Evolutionary conservation across 495 filamentous ascomycete species (phyloP).

Genomic region (Lichenothelia convexa): DNA sequence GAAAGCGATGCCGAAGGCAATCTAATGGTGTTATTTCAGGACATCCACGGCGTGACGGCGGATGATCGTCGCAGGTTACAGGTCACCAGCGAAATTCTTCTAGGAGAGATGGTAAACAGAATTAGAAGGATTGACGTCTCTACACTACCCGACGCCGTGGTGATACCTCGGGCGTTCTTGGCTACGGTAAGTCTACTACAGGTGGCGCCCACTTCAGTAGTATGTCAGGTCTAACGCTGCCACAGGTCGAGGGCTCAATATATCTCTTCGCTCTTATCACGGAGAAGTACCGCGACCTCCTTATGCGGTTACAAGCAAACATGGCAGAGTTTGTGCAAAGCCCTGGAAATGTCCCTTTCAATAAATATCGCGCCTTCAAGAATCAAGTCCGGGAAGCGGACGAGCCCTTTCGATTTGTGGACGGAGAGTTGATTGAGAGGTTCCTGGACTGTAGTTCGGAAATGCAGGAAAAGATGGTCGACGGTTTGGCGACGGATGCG

Average conservation of each 20-base stretch:
- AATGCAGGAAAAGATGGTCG: constrained; percentile 45
- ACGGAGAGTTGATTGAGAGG: constrained; percentile 75
- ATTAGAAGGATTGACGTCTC: constrained; percentile 48
- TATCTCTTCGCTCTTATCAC: constrained; percentile 73
- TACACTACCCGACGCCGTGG: constrained; percentile 36
- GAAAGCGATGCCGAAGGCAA: constrained; percentile 78
- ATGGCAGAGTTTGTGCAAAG: constrained; percentile 47
- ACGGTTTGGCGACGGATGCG: constrained; percentile 27
- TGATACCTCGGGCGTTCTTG: constrained; percentile 71
- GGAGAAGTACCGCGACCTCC: constrained; percentile 48
- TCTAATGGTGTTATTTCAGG: constrained; percentile 55
- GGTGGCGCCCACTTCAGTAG: neutral
- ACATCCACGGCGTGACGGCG: constrained; percentile 48
- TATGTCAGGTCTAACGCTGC: constrained; percentile 1
- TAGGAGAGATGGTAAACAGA: constrained; percentile 85
- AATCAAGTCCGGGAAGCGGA: constrained; percentile 49
- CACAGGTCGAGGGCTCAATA: constrained; percentile 72
- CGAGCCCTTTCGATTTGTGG: constrained; percentile 73
- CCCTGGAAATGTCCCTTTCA: constrained; percentile 54
- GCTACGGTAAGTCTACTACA: constrained; percentile 47
- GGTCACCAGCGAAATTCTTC: constrained; percentile 56
- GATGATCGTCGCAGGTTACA: constrained; percentile 56
- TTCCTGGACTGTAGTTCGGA: constrained; percentile 54
- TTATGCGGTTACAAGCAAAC: constrained; percentile 63
- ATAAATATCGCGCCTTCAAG: constrained; percentile 59